Evolutionary conservation across 1,284 basidiomycete species (phyloP), one percentile per base, ranked within the genome.

Genomic region (Coniophora puteana): DNA sequence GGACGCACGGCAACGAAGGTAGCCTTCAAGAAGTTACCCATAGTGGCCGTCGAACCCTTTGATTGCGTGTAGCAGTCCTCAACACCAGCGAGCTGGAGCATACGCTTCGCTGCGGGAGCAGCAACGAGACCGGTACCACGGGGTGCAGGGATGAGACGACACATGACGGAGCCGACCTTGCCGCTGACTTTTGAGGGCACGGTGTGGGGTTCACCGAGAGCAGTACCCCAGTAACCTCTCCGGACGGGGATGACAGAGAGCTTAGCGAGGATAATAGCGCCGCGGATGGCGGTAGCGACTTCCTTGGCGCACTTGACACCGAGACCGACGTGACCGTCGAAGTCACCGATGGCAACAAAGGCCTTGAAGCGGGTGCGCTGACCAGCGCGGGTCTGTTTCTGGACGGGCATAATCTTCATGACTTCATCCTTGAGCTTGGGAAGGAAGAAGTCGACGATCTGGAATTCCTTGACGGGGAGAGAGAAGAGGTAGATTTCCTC

Each of bases 401-500:
- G 96, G 48, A 99, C 96, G 57, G 96, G 96, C 88, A 93, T 94
- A 69, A 99, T 99, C 71, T 95, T 96, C 96, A 99, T 99, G 55
- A 99, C 95, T 72, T 99, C 95, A 64, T 99, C 93, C 80, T 97
- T 97, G 71, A 97, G 88, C 66, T 92, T 90, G 58, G 94, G 93
- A 38, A 96, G 80, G 88, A 97, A 95, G 67, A 86, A 83, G 75
- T 97, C 93, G 77, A 97, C 86, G 67, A 97, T 95, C 69, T 97
- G 94, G 78, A 74, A 97, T 73, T 97, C 93, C 74, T 97, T 97
- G 69, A 97, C 89, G 53, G 96, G 94, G 52, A 99, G 89, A 34
- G 96, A 99, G 86, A 99, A 99, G 62, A 99, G 91, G 78, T 99
- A 99, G 74, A 99, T 97, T 69, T 99, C 96, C 71, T 99, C 96